A percentile compares a stretch with the other conserved stretches of the same genome.
Evolutionary conservation across 352 stramenopile species (phyloP).

Genomic region (Plasmopara viticola): DNA sequence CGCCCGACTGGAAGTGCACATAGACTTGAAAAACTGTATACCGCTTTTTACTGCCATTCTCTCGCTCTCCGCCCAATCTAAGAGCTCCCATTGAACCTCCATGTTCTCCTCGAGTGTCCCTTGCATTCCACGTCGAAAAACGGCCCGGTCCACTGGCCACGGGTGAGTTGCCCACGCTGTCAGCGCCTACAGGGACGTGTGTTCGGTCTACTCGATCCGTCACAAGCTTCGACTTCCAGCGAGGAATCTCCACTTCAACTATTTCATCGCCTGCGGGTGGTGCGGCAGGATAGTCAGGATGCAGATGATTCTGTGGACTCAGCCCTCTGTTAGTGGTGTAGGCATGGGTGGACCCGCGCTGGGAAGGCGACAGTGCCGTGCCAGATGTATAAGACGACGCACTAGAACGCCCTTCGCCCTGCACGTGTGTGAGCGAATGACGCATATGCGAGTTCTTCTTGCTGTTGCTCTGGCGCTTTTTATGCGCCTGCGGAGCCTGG

Average conservation of each 20-base stretch:
- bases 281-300: conserved; percentile 27
- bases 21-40: conserved; percentile 78
- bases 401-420: conserved; percentile 21
- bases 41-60: conserved; percentile 41
- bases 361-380: conserved; percentile 19
- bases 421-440: conserved; percentile 47
- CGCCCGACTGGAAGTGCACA: conserved; percentile 67
- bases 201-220: conserved; percentile 41
- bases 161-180: conserved; percentile 32
- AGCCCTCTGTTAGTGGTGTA: conserved; percentile 22
- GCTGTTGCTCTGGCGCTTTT: conserved; percentile 23
- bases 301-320: conserved; percentile 26
- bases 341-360: conserved; percentile 20
- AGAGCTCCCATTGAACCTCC: conserved; percentile 32
- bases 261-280: conserved; percentile 46
- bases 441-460: conserved; percentile 32
- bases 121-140: conserved; percentile 52
- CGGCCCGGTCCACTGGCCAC: conserved; percentile 14
- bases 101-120: conserved; percentile 30
- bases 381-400: conserved; percentile 26
- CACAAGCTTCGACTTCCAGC: conserved; percentile 51
- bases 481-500: conserved; percentile 25
- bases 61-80: conserved; percentile 17
- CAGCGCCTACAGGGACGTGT: conserved; percentile 19
- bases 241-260: conserved; percentile 65